Evolutionary conservation across 2,329 filamentous ascomycete genomes (phyloP), one percentile per base, ranked within the genome.

Genomic region (Blastomyces parvus): DNA sequence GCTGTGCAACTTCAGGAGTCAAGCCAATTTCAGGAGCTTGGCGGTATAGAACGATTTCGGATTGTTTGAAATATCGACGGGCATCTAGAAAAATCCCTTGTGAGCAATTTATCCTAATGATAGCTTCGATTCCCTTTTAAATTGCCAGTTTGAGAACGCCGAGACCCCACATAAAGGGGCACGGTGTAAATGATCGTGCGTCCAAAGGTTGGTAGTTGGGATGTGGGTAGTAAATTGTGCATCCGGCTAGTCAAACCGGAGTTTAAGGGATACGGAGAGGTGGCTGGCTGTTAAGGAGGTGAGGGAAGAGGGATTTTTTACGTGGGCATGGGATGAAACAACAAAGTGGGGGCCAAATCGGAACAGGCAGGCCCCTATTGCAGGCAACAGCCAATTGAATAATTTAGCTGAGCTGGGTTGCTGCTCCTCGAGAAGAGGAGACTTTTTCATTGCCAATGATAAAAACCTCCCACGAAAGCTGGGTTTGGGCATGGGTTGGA

Each of bases 31-130:
- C 79, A 59, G 79, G 79, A 33, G 79, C 76, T 72, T 97, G 94
- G 68, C 94, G 87, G 80, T 89, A 97, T 61, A 99, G 86, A 64
- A 97, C 92, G 74, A 99, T 99, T 79, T 99, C 94, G 61, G 91
- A 97, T 77, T 99, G 94, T 78, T 99, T 99, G 80, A 99, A 99
- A 80, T 99, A 99, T 71, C 94, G 86, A 71, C 94, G 87, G 59
- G 94, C 94, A 76, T 99, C 94, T 92, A 73, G 55, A 59, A n/a
- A 36, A 36, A 27, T 11, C 25, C 25, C 19, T 50, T 27, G 25
- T 59, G 48, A 59, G 58, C n/a, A 19, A 36, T 48, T 33, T 25
- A 11, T n/a, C 11, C 8, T 19, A 8, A 48, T 27, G n/a, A 25
- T 8, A 52, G 13, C 13, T 27, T 42, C 17, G 14, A 17, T 17